Base-by-base conservation (phyloP, 2,329 filamentous ascomycete genomes). In the Leptographium galeiforme region DNA sequence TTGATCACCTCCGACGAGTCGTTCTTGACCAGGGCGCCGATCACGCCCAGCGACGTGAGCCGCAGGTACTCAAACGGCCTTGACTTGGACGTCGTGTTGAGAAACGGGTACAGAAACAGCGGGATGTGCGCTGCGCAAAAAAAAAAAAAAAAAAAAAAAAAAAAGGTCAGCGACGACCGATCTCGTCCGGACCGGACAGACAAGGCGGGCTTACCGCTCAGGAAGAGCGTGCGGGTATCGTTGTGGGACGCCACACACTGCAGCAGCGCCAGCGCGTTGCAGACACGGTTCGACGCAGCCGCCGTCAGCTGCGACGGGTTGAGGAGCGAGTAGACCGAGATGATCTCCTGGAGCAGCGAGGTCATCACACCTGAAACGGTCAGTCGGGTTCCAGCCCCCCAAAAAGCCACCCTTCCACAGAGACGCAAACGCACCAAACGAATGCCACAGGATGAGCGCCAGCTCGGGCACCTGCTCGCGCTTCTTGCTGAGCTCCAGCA, bases 1-100 rank as follows among this genome's bases (percentile, higher is more conserved):
- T 97, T 97, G 74, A 98, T 98, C 56, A 97, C 93, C 65, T 97
- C 93, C 18, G 88, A 91, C 4, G 90, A 96, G 71, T 98, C 93
- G 65, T 98, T 98, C 78, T 98, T 98, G 56, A 98, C 93, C 47
- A 98, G 76, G 2, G 93, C 93, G 54, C 93, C 93, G 60, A 98
- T 97, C 34, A 98, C 93, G 52, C 93, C 93, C 25, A 98, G 80
- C 18, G 90, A 96, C 0, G 93, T 98, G 38, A 98, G 80, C 51
- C 93, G 89, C 52, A 98, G 80, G 66, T 98, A 98, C 68, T 98
- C 93, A 67, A 97, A 98, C 0, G 93, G 93, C 52, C 93, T 82
- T 36, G 90, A 96, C 70, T 98, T 98, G 38, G 93, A 97, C 1
- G 93, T 98, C 4, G 93, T 98, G 72, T 98, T 98, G 58, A 98